phyloP scores from a whole-genome alignment of 768 basidiomycete genomes.

The Leccinum pellstonianum region DNA sequence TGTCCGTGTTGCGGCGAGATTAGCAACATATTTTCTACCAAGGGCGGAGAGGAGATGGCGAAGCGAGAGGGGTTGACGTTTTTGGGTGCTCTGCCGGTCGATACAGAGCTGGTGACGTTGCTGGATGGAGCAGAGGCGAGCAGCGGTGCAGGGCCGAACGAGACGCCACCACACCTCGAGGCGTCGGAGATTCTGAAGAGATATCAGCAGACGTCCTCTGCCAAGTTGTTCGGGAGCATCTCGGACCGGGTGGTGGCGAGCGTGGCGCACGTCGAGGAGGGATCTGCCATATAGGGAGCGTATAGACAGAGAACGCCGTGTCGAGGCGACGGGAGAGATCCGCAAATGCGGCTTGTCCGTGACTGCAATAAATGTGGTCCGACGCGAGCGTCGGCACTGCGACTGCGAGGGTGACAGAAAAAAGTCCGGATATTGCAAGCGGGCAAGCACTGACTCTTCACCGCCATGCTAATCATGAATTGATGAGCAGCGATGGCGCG shows the following conservation, averaged over 20 bases:
- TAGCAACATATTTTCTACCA: conserved; percentile 91
- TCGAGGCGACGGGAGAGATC: conserved; percentile 5
- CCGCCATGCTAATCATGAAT: not conserved
- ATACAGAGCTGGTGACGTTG: conserved; percentile 84
- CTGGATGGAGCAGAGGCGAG: conserved; percentile 63
- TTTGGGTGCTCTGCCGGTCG: conserved; percentile 89
- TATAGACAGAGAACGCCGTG: not conserved
- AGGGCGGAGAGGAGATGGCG: conserved; percentile 90
- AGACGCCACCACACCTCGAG: conserved; percentile 24
- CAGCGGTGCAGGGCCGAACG: conserved; percentile 18
- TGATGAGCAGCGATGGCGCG: not conserved
- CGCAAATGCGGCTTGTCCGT: conserved; percentile 7
- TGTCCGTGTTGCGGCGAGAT: conserved; percentile 97
- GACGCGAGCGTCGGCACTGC: not conserved
- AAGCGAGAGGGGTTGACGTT: conserved; percentile 68
- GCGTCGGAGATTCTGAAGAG: conserved; percentile 54
- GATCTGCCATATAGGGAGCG: not conserved
- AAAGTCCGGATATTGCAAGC: not conserved
- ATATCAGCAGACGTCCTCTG: conserved; percentile 70
- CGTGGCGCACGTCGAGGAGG: conserved; percentile 21
- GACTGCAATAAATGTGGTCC: not conserved
- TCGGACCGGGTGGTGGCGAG: conserved; percentile 41
- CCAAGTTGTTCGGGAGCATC: conserved; percentile 64
- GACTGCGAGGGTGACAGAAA: conserved; percentile 3
- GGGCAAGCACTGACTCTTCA: not conserved